Evolutionary conservation across 768 basidiomycete genomes (phyloP).

Genomic region (Xanthoconium stramineum): DNA sequence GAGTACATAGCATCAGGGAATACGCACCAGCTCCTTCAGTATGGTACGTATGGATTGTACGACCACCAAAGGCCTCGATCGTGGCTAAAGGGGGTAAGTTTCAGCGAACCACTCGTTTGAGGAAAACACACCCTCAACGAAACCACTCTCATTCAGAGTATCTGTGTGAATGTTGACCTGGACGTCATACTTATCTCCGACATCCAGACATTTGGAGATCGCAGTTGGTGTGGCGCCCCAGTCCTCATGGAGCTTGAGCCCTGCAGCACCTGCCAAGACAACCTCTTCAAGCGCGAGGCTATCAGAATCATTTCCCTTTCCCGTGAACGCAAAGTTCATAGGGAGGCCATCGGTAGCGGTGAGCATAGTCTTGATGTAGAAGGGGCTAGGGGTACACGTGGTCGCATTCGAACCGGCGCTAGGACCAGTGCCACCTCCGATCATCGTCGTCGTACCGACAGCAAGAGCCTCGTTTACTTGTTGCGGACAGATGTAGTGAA

Average conservation of each 20-base stretch:
- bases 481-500: slow-evolving; percentile 96
- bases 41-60: slow-evolving; percentile 97
- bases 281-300: slow-evolving; percentile 72
- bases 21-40: slow-evolving; percentile 84
- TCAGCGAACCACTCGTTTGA: neutral
- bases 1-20: neutral
- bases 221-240: slow-evolving; percentile 90
- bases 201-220: slow-evolving; percentile 71
- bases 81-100: slow-evolving; percentile 51
- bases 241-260: slow-evolving; percentile 95
- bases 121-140: slow-evolving; percentile 74
- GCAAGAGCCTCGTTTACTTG: slow-evolving; percentile 84
- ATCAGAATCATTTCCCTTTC: slow-evolving; percentile 93
- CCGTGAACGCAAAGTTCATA: slow-evolving; percentile 93
- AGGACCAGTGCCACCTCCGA: slow-evolving; percentile 96
- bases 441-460: slow-evolving; percentile 85
- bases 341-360: slow-evolving; percentile 86
- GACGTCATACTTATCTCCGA: slow-evolving; percentile 90
- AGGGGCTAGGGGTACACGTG: slow-evolving; percentile 85
- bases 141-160: slow-evolving; percentile 95
- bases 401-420: slow-evolving; percentile 88
- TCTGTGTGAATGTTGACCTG: slow-evolving; percentile 97
- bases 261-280: slow-evolving; percentile 78
- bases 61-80: slow-evolving; percentile 81
- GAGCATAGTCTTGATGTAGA: slow-evolving; percentile 89